phyloP scores from a whole-genome alignment of 2,329 filamentous ascomycete species.

The Sclerotinia spermophila region DNA sequence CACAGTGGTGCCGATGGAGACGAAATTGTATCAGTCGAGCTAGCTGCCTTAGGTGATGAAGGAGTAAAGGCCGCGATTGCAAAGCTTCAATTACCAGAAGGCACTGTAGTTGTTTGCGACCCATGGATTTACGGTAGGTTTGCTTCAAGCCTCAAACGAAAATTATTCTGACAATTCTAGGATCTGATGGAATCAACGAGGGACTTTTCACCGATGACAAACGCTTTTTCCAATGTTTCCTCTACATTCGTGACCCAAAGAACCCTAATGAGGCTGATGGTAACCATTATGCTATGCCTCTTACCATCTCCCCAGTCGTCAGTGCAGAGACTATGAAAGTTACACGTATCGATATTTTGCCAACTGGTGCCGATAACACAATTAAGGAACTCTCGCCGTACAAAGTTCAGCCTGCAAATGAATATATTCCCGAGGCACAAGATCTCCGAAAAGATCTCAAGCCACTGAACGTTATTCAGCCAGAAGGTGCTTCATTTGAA shows the following conservation, averaged over 20 bases:
- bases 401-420: slow-evolving; percentile 53
- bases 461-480: slow-evolving; percentile 61
- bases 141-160: background rate
- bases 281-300: slow-evolving; percentile 65
- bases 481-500: slow-evolving; percentile 60
- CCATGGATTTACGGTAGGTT: slow-evolving; percentile 60
- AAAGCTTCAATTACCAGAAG: slow-evolving; percentile 59
- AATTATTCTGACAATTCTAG: slow-evolving; percentile 33
- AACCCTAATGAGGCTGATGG: slow-evolving; percentile 59
- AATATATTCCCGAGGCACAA: slow-evolving; percentile 64
- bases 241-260: slow-evolving; percentile 61
- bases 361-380: slow-evolving; percentile 61
- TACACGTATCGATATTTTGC: slow-evolving; percentile 65
- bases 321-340: slow-evolving; percentile 60
- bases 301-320: slow-evolving; percentile 63
- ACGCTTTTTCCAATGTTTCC: slow-evolving; percentile 59
- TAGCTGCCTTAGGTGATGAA: slow-evolving; percentile 51
- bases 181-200: slow-evolving; percentile 50
- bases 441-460: slow-evolving; percentile 58
- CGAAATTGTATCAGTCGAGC: slow-evolving; percentile 57
- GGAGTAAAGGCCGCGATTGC: slow-evolving; percentile 57
- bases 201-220: slow-evolving; percentile 43
- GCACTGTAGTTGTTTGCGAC: slow-evolving; percentile 55
- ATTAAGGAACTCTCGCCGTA: slow-evolving; percentile 54
- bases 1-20: slow-evolving; percentile 58